A percentile compares a stretch with the other conserved stretches of the same genome.
phyloP scores from a whole-genome alignment of 257 asterid genomes.

The Eustoma russellianum region DNA sequence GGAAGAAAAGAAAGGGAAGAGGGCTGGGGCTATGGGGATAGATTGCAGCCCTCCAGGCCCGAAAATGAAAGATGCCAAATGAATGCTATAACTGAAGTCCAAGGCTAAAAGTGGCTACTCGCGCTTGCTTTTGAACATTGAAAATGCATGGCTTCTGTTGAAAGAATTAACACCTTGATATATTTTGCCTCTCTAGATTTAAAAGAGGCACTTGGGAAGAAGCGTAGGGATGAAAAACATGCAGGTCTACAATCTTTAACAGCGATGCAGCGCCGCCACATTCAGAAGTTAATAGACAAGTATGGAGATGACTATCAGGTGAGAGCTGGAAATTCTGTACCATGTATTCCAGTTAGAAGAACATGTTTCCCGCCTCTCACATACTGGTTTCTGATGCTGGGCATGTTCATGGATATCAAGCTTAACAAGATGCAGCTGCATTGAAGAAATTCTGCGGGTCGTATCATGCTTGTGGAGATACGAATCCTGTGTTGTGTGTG shows the following conservation, averaged over 20 bases:
- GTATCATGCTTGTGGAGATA: conserved; percentile 45
- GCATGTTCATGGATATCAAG: conserved; percentile 91
- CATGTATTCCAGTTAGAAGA: neutral
- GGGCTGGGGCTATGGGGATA: no score
- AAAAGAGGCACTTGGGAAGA: conserved; percentile 83
- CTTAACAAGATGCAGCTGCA: conserved; percentile 78
- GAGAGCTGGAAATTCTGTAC: neutral
- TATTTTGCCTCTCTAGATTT: conserved; percentile 41
- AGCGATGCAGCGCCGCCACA: conserved; percentile 52
- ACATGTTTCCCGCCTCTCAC: neutral
- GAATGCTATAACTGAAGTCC: no score
- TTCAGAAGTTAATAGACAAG: conserved; percentile 56
- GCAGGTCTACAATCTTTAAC: conserved; percentile 72
- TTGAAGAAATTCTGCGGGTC: conserved; percentile 75
- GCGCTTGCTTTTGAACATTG: neutral
- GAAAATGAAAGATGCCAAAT: no score
- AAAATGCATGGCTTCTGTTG: neutral
- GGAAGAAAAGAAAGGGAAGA: no score
- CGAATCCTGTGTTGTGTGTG: conserved; percentile 51
- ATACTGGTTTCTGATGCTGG: conserved; percentile 26
- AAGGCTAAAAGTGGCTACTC: neutral
- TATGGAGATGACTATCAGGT: conserved; percentile 85
- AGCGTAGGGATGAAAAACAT: conserved; percentile 57
- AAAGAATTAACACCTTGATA: conserved; percentile 3
- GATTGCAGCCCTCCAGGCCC: no score